These are phyloP conservation scores for Colletotrichum liaoningense DNA, from an alignment of 2,329 filamentous ascomycete species.

Conservation along the genomic window DNA sequence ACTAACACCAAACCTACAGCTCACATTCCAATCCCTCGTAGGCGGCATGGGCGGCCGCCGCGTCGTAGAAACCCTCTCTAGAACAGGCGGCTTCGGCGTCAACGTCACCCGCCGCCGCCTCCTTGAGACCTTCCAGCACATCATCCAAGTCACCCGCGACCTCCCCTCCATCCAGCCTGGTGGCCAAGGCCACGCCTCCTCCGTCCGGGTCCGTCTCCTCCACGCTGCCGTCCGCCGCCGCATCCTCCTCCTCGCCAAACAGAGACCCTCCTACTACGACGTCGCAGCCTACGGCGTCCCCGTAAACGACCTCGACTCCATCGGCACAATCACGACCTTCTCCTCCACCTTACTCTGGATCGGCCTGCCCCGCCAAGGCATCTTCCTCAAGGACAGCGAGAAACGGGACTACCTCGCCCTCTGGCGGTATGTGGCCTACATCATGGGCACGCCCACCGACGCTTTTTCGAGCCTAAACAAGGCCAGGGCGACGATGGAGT, in stretches of 20 bases:
- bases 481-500: constrained; percentile 75
- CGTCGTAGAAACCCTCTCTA: constrained; percentile 78
- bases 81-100: constrained; percentile 79
- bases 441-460: constrained; percentile 76
- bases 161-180: constrained; percentile 75
- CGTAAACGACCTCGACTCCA: constrained; percentile 80
- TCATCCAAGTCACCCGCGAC: constrained; percentile 76
- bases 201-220: constrained; percentile 72
- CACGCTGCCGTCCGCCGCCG: constrained; percentile 73
- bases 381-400: constrained; percentile 72
- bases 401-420: constrained; percentile 77
- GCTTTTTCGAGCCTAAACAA: constrained; percentile 66
- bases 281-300: constrained; percentile 69
- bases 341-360: constrained; percentile 76
- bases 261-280: constrained; percentile 70
- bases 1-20: constrained; percentile 42
- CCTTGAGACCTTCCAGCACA: constrained; percentile 79
- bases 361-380: constrained; percentile 78
- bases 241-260: constrained; percentile 67
- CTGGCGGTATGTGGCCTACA: constrained; percentile 79
- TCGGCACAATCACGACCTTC: constrained; percentile 79
- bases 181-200: constrained; percentile 71
- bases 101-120: constrained; percentile 73
- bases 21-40: constrained; percentile 74
- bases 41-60: constrained; percentile 79